A percentile compares a stretch with the other conserved stretches of the same genome.
These are phyloP conservation scores for Silene coronaria DNA, from an alignment of 179 eudicot genomes.

Conservation along the genomic window DNA sequence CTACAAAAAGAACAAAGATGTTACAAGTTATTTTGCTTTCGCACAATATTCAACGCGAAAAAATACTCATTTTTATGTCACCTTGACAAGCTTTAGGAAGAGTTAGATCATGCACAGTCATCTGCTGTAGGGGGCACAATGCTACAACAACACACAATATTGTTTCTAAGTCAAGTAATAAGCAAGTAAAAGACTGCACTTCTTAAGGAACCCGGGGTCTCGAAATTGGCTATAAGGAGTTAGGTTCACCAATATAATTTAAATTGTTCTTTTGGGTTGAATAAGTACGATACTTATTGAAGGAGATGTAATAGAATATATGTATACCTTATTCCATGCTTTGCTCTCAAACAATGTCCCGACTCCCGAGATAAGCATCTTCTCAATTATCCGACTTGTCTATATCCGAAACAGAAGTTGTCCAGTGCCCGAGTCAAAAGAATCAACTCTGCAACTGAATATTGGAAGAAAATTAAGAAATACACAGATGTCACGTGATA, in stretches of 20 bases:
- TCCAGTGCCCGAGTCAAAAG: constrained; percentile 65
- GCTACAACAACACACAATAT: too few relatives aligned
- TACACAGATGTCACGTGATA: constrained; percentile 20
- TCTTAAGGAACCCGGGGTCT: constrained; percentile 41
- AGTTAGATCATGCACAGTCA: too few relatives aligned
- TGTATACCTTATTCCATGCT: constrained; percentile 65
- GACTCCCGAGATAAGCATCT: constrained; percentile 54
- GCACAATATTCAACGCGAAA: too few relatives aligned
- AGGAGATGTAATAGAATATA: constrained; percentile 40
- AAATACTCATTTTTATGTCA: too few relatives aligned
- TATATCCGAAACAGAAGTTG: constrained; percentile 45
- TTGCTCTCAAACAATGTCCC: constrained; percentile 57
- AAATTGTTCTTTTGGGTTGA: constrained; percentile 37
- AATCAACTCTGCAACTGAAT: constrained; percentile 41
- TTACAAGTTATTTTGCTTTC: too few relatives aligned
- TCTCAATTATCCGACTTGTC: constrained; percentile 29
- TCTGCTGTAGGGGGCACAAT: too few relatives aligned
- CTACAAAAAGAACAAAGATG: too few relatives aligned
- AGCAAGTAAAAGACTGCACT: constrained; percentile 48
- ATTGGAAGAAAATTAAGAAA: constrained; percentile 11
- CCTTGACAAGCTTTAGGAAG: too few relatives aligned
- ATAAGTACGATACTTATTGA: constrained; percentile 68
- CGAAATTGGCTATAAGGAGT: constrained; percentile 29
- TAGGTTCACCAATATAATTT: constrained; percentile 30
- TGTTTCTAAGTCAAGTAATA: constrained; percentile 26